These are phyloP conservation scores for Linum tenue DNA, from an alignment of 345 rosid genomes.

Conservation along the genomic window DNA sequence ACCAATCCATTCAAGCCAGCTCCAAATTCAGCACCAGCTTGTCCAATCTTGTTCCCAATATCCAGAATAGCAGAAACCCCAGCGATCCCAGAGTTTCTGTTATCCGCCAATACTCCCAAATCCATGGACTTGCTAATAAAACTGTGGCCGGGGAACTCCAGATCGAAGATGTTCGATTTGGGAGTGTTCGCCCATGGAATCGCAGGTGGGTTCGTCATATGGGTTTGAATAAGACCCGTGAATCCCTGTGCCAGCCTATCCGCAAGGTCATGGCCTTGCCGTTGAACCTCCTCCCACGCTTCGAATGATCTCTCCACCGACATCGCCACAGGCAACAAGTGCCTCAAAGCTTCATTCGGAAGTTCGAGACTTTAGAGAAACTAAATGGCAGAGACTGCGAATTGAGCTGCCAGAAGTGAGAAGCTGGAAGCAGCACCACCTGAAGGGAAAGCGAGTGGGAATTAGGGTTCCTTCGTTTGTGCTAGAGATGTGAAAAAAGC, in stretches of 20 bases:
- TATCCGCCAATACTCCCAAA: slow-evolving; percentile 34
- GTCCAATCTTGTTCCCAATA: slow-evolving; percentile 75
- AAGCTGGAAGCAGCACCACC: too few species aligned
- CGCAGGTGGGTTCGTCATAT: slow-evolving; percentile 52
- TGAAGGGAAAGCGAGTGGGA: too few species aligned
- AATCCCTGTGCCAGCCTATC: slow-evolving; percentile 85
- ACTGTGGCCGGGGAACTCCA: slow-evolving; percentile 49
- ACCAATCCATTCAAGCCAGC: slow-evolving; percentile 63
- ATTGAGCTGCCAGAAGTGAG: too few species aligned
- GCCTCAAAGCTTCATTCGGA: slow-evolving; percentile 1
- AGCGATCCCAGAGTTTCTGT: slow-evolving; percentile 25
- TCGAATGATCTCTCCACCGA: slow-evolving; percentile 85
- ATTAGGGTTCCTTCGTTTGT: too few species aligned
- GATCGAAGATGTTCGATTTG: slow-evolving; percentile 50
- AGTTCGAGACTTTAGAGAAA: too few species aligned
- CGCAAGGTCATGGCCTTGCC: slow-evolving; percentile 89
- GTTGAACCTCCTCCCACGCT: slow-evolving; percentile 95
- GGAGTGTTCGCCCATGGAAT: slow-evolving; percentile 63
- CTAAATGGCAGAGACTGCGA: too few species aligned
- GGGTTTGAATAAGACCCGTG: slow-evolving; percentile 67
- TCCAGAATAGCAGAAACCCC: slow-evolving; percentile 70
- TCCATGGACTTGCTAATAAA: slow-evolving; percentile 28
- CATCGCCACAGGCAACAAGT: slow-evolving; percentile 24
- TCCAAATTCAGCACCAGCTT: slow-evolving; percentile 83
- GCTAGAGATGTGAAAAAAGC: too few species aligned